Percentiles rank a stretch among this genome's conserved stretches.
Evolutionary conservation across 805 yeast species (phyloP).

Genomic region (Cyberlindnera galapagoensis): DNA sequence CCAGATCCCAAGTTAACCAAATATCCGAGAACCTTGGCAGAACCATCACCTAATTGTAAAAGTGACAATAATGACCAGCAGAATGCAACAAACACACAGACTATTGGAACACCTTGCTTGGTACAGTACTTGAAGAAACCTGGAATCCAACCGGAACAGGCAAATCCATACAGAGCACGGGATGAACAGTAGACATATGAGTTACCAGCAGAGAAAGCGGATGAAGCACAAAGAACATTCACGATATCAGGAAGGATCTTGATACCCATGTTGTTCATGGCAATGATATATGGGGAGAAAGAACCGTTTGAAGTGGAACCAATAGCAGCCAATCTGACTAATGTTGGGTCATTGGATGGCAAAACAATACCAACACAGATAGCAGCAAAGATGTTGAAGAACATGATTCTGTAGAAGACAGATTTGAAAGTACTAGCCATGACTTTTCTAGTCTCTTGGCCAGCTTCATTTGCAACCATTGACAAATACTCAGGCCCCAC

Average conservation of each 20-base stretch:
- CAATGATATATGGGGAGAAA: slow-evolving; percentile 62
- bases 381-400: slow-evolving; percentile 52
- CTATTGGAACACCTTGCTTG: slow-evolving; percentile 56
- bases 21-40: slow-evolving; percentile 63
- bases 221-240: slow-evolving; percentile 53
- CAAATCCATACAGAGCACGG: slow-evolving; percentile 45
- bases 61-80: slow-evolving; percentile 59
- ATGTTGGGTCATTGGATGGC: slow-evolving; percentile 41
- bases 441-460: slow-evolving; percentile 48
- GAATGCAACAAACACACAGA: slow-evolving; percentile 48
- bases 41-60: slow-evolving; percentile 49
- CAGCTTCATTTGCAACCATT: slow-evolving; percentile 49
- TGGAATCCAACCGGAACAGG: slow-evolving; percentile 48
- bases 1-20: slow-evolving; percentile 62
- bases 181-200: slow-evolving; percentile 51
- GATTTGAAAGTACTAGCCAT: slow-evolving; percentile 52
- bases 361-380: slow-evolving; percentile 57
- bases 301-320: slow-evolving; percentile 56
- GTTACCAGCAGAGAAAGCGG: slow-evolving; percentile 44
- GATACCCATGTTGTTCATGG: slow-evolving; percentile 54
- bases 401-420: slow-evolving; percentile 47
- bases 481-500: slow-evolving; percentile 63
- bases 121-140: slow-evolving; percentile 39
- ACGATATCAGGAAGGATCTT: slow-evolving; percentile 52
- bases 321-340: slow-evolving; percentile 46